Base-by-base conservation (phyloP, 306 rosid species). In the Pyrus pyrifolia region DNA sequence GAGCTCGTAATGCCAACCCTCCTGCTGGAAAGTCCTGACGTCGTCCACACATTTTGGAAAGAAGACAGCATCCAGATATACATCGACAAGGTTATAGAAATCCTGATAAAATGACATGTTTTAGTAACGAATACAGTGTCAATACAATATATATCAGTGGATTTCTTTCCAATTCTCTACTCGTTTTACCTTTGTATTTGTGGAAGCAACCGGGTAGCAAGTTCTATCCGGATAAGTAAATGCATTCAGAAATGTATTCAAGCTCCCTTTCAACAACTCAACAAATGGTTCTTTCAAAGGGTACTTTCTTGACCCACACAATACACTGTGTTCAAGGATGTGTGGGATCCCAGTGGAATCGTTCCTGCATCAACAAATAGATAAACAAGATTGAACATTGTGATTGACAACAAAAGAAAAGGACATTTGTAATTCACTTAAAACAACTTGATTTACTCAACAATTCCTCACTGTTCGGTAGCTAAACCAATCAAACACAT, bases 1-100 rank as follows among this genome's bases (percentile, higher is more conserved):
- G 73, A 96, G 96, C 83, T 96, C 99, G 68, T 88, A 96, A 80
- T 96, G 99, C 99, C 99, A 96, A 76, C 99, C 99, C 92, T 96
- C 98, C 82, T 96, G 98, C 78, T 96, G 99, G 83, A 96, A 96
- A 42, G 97, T 92, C 80, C 81, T 88, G 71, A 83, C 60, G 83
- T 96, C 97, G 75, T 96, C 93, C 52, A 92, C 90, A 31, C 99
- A 96, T 69, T 84, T 88, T 6, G 99, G 99, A 82, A 96, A 96
- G 91, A 96, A 96, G 49, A 96, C 99, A 3, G 99, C 99, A 73
- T 96, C 98, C 64, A 96, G 90, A 88, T 96, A 96, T 62, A 96
- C 99, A 68, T 96, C 98, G 21, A 96, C 98, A 80, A 92, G 83
- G 76, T 96, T 96, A 76, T 96, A 96, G 85, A 96, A 95, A 82